phyloP scores from a whole-genome alignment of 2,329 filamentous ascomycete species.

The Cyphellophora attinorum region DNA sequence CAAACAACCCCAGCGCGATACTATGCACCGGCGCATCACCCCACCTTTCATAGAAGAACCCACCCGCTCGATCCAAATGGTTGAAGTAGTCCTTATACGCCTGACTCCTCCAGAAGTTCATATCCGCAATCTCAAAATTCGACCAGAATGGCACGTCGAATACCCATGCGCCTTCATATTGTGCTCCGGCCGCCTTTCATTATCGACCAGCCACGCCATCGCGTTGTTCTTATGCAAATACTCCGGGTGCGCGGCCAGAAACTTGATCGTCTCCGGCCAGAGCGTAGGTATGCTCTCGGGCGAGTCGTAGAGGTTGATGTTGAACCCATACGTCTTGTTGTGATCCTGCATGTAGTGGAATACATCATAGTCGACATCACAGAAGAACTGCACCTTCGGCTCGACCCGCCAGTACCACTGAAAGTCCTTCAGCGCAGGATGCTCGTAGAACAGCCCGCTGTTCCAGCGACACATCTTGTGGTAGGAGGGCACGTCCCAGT shows the following conservation, averaged over 20 bases:
- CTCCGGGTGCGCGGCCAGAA: constrained; percentile 73
- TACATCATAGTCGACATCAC: constrained; percentile 95
- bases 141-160: constrained; percentile 97
- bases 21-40: constrained; percentile 96
- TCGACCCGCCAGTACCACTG: constrained; percentile 99
- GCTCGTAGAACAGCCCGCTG: constrained; percentile 94
- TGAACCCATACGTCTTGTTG: constrained; percentile 99
- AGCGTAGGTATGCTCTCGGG: constrained; percentile 76
- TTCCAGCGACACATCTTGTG: constrained; percentile 99
- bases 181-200: constrained; percentile 64
- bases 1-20: constrained; percentile 84
- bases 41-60: constrained; percentile 99
- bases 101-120: constrained; percentile 85
- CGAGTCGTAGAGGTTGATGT: constrained; percentile 91
- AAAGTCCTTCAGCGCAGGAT: constrained; percentile 70
- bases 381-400: constrained; percentile 98
- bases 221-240: constrained; percentile 78
- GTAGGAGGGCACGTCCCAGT: constrained; percentile 80
- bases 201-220: constrained; percentile 78
- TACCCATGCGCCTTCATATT: constrained; percentile 79
- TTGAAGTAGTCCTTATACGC: constrained; percentile 93
- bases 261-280: constrained; percentile 94
- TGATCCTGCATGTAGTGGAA: constrained; percentile 97
- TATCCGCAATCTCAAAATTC: constrained; percentile 93
- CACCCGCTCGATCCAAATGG: constrained; percentile 83